Base-by-base conservation (phyloP, 768 basidiomycete genomes). In the Amanita phalloides region DNA sequence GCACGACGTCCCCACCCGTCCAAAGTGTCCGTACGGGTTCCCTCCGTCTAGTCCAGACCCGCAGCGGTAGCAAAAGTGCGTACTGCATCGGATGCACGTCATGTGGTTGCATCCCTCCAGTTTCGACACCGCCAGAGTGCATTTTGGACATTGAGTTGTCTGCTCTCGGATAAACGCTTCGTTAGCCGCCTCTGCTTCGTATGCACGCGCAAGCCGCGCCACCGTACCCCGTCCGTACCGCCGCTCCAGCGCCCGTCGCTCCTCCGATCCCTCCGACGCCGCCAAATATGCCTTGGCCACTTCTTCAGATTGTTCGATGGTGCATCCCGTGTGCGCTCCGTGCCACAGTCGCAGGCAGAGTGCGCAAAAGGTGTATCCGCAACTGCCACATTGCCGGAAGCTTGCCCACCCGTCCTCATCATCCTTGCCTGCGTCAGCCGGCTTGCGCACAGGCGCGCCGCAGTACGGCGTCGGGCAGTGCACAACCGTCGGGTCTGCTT, bases 261-360 rank as follows among this genome's bases (percentile, higher is more conserved):
- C 69, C 5, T 61, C 58, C 3, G 82, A 83, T 6, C 68, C 74
- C 33, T 79, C 78, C 2, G 72, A 67, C 14, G 77, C 69, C 1
- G 70, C 72, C 54, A 87, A 68, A 61, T 94, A 93, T 53, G 86
- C 78, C 33, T 73, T 57, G 14, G 89, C 74, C 45, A 92, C 62
- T 37, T 74, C 69, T 57, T 84, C 80, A n/a, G 81, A 79, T 26
- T 79, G 66, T 8, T 82, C 77, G 25, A 87, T 76, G 0, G 79
- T 77, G 55, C 92, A 95, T 8, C 74, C 67, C 4, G 79, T 75
- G 46, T 85, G 75, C 1, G 87, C 81, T 1, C 92, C 92, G 62
- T 95, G 92, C 91, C 92, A 95, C 45, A 86, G 85, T 41, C 81
- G 76, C 56, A 75, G 77, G 62, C 92, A 96, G 57, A 86, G 85